phyloP scores from a whole-genome alignment of 2,329 filamentous ascomycete genomes.

The Sporothrix curviconia region DNA sequence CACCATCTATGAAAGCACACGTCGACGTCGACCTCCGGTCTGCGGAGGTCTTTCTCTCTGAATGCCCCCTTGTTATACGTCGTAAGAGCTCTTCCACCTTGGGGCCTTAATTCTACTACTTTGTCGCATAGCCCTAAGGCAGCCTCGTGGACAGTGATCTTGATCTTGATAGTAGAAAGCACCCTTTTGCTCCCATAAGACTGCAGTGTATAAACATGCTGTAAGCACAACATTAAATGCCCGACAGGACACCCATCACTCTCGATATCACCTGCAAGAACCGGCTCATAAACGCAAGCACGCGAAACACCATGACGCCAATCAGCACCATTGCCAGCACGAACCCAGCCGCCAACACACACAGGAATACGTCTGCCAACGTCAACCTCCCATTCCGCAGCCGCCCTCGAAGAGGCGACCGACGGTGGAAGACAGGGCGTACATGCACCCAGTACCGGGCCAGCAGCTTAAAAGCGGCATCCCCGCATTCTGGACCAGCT shows the following conservation, averaged over 20 bases:
- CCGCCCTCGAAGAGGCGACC: conserved; percentile 30
- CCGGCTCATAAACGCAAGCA: conserved; percentile 3
- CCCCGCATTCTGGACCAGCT: conserved; percentile 1
- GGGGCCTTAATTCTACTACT: too few relatives aligned
- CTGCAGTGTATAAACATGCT: too few relatives aligned
- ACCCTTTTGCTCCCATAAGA: too few relatives aligned
- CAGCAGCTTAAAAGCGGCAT: conserved; percentile 18
- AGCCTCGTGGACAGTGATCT: too few relatives aligned
- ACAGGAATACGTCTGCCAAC: conserved; percentile 23
- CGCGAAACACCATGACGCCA: conserved; percentile 22
- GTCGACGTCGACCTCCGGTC: neutral
- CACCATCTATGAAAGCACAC: neutral
- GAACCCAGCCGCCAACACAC: conserved; percentile 25
- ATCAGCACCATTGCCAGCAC: conserved; percentile 19
- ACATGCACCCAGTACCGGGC: conserved; percentile 31
- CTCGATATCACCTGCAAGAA: neutral
- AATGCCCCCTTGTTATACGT: too few relatives aligned
- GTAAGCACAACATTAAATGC: neutral
- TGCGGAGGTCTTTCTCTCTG: neutral
- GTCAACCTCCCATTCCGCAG: conserved; percentile 23
- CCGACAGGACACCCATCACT: neutral
- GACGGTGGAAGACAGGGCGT: conserved; percentile 33
- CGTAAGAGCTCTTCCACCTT: too few relatives aligned
- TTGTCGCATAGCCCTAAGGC: too few relatives aligned
- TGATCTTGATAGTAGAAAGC: too few relatives aligned